phyloP scores from a whole-genome alignment of 306 rosid species.

The Pachyrhizus erosus region DNA sequence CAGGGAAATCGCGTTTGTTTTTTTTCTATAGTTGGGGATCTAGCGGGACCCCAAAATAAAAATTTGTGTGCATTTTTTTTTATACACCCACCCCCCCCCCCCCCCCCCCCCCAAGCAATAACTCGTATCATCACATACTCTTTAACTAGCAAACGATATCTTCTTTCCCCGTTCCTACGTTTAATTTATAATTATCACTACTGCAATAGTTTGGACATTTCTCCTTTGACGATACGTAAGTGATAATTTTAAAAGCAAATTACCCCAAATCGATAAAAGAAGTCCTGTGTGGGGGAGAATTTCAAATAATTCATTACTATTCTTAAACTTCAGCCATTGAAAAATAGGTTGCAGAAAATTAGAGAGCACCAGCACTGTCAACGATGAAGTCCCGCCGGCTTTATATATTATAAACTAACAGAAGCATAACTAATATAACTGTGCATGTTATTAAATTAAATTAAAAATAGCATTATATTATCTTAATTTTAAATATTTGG shows the following conservation, averaged over 20 bases:
- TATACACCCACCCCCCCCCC: too few species aligned
- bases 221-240: background rate
- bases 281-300: background rate
- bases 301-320: background rate
- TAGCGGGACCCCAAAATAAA: too few species aligned
- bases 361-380: background rate
- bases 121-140: background rate
- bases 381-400: background rate
- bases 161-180: background rate
- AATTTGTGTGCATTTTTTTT: too few species aligned
- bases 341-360: background rate
- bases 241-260: background rate
- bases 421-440: too few species aligned
- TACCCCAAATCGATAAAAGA: background rate
- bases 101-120: too few species aligned
- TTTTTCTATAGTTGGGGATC: too few species aligned
- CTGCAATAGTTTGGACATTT: background rate
- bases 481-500: background rate
- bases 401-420: background rate
- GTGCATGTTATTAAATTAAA: background rate
- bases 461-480: background rate
- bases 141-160: background rate
- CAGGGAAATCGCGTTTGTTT: too few species aligned
- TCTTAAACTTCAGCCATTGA: background rate
- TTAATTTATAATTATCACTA: background rate